phyloP scores from a whole-genome alignment of 192 early-diverging fungal species.

The Backusella liffmaniae region DNA sequence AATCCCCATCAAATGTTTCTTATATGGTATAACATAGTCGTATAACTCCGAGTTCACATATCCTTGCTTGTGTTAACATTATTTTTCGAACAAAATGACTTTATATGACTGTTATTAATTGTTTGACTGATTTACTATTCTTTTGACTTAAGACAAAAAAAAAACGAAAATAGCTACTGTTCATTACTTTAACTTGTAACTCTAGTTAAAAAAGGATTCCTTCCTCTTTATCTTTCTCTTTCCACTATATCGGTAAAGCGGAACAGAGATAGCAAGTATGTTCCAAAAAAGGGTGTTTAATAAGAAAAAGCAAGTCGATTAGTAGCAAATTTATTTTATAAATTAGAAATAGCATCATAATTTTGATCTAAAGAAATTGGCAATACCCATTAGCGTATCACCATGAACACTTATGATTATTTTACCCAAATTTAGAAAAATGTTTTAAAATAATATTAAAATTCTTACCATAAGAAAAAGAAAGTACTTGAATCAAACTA shows the following conservation, averaged over 20 bases:
- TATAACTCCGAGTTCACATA: not conserved
- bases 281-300: not conserved
- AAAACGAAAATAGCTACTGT: not conserved
- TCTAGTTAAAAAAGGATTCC: not conserved
- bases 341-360: not conserved
- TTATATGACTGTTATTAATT: not conserved
- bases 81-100: not conserved
- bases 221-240: not conserved
- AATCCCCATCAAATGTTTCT: not conserved
- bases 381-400: not conserved
- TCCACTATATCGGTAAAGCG: not conserved
- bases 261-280: not conserved
- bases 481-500: not conserved
- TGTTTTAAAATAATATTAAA: not conserved
- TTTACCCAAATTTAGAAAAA: not conserved
- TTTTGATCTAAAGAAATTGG: not conserved
- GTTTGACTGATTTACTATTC: not conserved
- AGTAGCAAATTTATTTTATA: not conserved
- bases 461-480: not conserved
- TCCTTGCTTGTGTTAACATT: not conserved
- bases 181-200: not conserved
- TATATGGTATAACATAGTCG: not conserved
- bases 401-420: not conserved
- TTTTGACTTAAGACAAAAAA: not conserved
- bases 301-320: not conserved